A percentile compares a stretch with the other conserved stretches of the same genome.
Conservation (phyloP, 1,284 basidiomycete genomes). For the Moesziomyces globuligerus region DNA sequence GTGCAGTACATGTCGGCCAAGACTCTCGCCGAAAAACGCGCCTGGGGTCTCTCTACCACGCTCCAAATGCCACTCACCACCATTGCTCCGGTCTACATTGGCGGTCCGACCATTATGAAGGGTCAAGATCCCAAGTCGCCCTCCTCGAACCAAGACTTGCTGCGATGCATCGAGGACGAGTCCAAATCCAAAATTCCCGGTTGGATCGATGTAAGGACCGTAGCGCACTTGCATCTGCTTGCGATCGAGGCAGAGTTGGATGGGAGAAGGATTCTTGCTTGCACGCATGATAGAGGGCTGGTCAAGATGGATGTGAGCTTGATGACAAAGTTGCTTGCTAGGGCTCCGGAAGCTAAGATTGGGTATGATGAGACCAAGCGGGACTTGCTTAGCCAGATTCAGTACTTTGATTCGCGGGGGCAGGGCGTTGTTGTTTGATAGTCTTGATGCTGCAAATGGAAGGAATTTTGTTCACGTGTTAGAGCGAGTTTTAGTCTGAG, state of each 20-base stretch:
- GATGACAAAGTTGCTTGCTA: slow-evolving; percentile 1
- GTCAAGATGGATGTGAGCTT: slow-evolving; percentile 1
- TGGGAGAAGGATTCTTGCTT: slow-evolving; percentile 2
- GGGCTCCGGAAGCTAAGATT: not conserved
- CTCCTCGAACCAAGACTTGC: slow-evolving; percentile 1
- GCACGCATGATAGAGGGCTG: slow-evolving; percentile 2
- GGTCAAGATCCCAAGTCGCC: slow-evolving; percentile 2
- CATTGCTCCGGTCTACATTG: slow-evolving; percentile 3
- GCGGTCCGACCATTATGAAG: slow-evolving; percentile 2
- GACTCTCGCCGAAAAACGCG: not conserved
- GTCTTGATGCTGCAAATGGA: too few species aligned
- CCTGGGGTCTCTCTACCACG: slow-evolving; percentile 2
- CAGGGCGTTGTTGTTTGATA: too few species aligned
- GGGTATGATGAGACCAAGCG: slow-evolving; percentile 5
- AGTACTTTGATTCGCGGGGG: not conserved
- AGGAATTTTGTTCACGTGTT: too few species aligned
- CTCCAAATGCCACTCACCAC: slow-evolving; percentile 1
- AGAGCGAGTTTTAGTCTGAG: too few species aligned
- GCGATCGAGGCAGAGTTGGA: not conserved
- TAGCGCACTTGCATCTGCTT: slow-evolving; percentile 1
- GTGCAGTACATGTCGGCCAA: slow-evolving; percentile 6
- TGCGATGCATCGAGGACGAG: slow-evolving; percentile 1
- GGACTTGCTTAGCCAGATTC: slow-evolving; percentile 2
- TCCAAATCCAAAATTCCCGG: slow-evolving; percentile 4
- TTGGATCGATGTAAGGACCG: slow-evolving; percentile 9